These are phyloP conservation scores for Atkinsonella texensis DNA, from an alignment of 2,329 filamentous ascomycete genomes.

Conservation along the genomic window DNA sequence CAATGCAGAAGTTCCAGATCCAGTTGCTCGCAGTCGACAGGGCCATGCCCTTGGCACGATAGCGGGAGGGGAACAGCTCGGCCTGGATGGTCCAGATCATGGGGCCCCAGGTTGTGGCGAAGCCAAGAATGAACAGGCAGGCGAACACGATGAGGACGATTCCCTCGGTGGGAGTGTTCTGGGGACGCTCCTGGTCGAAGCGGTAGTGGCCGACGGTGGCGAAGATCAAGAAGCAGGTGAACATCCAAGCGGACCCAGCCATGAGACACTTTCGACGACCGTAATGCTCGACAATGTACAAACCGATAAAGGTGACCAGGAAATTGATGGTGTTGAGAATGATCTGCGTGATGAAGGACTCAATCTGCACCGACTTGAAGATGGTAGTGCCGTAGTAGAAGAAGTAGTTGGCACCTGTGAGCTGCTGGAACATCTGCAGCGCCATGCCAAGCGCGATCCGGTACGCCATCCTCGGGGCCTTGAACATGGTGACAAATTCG, in stretches of 20 bases:
- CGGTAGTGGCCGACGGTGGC: constrained; percentile 39
- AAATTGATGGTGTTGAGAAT: constrained; percentile 59
- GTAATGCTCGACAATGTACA: constrained; percentile 59
- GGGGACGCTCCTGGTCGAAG: constrained; percentile 24
- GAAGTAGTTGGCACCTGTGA: constrained; percentile 57
- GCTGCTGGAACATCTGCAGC: constrained; percentile 55
- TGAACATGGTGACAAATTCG: constrained; percentile 48
- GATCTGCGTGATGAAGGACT: constrained; percentile 55
- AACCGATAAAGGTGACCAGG: constrained; percentile 50
- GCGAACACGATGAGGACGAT: constrained; percentile 39
- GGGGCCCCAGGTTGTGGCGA: constrained; percentile 55
- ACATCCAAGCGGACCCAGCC: constrained; percentile 49
- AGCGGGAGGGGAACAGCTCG: constrained; percentile 52
- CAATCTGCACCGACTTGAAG: constrained; percentile 33
- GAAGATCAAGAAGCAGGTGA: constrained; percentile 46
- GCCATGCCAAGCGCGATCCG: constrained; percentile 47
- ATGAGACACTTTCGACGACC: constrained; percentile 54
- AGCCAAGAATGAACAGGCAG: constrained; percentile 51
- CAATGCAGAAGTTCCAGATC: constrained; percentile 63
- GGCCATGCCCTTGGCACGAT: constrained; percentile 48
- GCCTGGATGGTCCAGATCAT: constrained; percentile 54
- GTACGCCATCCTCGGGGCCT: constrained; percentile 51
- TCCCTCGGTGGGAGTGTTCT: constrained; percentile 31
- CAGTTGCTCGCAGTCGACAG: constrained; percentile 51
- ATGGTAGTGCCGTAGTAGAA: constrained; percentile 51